phyloP scores from a whole-genome alignment of 371 early-diverging fungal species.

The Mortierella sp. region DNA sequence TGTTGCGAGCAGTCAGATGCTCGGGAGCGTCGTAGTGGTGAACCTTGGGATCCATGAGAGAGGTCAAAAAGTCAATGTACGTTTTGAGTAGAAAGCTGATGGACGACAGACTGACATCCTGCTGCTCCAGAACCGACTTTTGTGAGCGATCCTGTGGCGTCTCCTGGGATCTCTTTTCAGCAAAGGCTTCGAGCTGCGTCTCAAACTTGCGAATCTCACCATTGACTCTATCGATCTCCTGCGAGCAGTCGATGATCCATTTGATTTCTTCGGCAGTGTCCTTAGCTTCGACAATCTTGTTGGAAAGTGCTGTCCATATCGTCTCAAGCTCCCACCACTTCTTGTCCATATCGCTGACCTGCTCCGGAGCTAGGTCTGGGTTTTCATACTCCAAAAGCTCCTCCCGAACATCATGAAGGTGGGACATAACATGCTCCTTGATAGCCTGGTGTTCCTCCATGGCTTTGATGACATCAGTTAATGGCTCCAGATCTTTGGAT shows the following conservation, averaged over 20 bases:
- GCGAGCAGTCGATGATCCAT: constrained; percentile 56
- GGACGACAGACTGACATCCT: constrained; percentile 45
- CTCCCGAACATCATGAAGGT: constrained; percentile 51
- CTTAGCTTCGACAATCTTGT: constrained; percentile 39
- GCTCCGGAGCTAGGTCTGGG: constrained; percentile 46
- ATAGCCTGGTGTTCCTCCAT: constrained; percentile 41
- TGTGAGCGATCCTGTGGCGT: constrained; percentile 44
- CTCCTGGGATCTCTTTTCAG: constrained; percentile 38
- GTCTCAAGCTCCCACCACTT: constrained; percentile 55
- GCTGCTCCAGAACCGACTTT: constrained; percentile 40
- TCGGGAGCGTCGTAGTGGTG: constrained; percentile 50
- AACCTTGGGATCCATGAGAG: constrained; percentile 54
- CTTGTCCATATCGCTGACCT: constrained; percentile 50
- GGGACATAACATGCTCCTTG: constrained; percentile 50
- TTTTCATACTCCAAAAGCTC: constrained; percentile 41
- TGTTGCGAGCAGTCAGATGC: constrained; percentile 46
- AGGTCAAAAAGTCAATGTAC: constrained; percentile 48
- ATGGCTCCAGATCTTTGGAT: constrained; percentile 42
- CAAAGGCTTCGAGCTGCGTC: constrained; percentile 40
- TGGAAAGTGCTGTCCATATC: constrained; percentile 40
- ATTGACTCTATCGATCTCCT: constrained; percentile 48
- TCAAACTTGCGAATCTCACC: constrained; percentile 47
- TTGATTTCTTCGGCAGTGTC: constrained; percentile 48
- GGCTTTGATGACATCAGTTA: constrained; percentile 29
- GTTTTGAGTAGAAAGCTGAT: constrained; percentile 51